phyloP scores from a whole-genome alignment of 2,329 filamentous ascomycete species.

The Bipolaris gigantea region DNA sequence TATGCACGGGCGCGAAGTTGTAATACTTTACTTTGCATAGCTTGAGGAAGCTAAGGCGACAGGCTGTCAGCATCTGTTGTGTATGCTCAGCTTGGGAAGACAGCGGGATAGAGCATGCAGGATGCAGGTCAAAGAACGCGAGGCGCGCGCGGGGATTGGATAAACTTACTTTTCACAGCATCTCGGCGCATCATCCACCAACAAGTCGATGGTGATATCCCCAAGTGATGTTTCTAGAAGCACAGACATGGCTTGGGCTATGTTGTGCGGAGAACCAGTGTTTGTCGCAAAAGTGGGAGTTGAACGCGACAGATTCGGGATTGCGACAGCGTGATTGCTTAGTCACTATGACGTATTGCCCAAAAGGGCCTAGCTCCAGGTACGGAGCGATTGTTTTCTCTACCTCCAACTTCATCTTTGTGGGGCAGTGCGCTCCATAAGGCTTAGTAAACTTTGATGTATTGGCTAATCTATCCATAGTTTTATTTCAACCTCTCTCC shows the following conservation, averaged over 20 bases:
- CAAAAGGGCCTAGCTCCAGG: slow-evolving; percentile 8
- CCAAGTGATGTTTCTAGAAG: slow-evolving; percentile 89
- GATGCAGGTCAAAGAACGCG: slow-evolving; percentile 24
- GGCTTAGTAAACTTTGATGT: background rate
- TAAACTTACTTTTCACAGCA: slow-evolving; percentile 87
- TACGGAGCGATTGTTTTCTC: slow-evolving; percentile 6
- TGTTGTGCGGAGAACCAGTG: slow-evolving; percentile 18
- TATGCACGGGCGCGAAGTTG: slow-evolving; percentile 93
- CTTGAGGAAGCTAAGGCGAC: slow-evolving; percentile 78
- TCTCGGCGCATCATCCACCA: slow-evolving; percentile 85
- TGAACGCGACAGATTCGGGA: slow-evolving; percentile 6
- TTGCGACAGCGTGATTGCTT: slow-evolving; percentile 11
- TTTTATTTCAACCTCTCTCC: background rate
- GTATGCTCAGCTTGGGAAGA: slow-evolving; percentile 56
- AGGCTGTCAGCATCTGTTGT: slow-evolving; percentile 55
- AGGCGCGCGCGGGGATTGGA: slow-evolving; percentile 20
- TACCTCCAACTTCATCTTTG: slow-evolving; percentile 7
- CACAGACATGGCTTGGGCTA: slow-evolving; percentile 71
- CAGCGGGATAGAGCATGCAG: slow-evolving; percentile 27
- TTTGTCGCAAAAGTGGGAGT: slow-evolving; percentile 26
- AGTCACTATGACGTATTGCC: slow-evolving; percentile 24
- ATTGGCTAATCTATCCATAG: background rate
- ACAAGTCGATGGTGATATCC: slow-evolving; percentile 91
- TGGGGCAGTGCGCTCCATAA: slow-evolving; percentile 12
- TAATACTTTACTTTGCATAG: slow-evolving; percentile 99